A percentile compares a stretch with the other conserved stretches of the same genome.
phyloP scores from a whole-genome alignment of 345 rosid species.

The Adansonia digitata region DNA sequence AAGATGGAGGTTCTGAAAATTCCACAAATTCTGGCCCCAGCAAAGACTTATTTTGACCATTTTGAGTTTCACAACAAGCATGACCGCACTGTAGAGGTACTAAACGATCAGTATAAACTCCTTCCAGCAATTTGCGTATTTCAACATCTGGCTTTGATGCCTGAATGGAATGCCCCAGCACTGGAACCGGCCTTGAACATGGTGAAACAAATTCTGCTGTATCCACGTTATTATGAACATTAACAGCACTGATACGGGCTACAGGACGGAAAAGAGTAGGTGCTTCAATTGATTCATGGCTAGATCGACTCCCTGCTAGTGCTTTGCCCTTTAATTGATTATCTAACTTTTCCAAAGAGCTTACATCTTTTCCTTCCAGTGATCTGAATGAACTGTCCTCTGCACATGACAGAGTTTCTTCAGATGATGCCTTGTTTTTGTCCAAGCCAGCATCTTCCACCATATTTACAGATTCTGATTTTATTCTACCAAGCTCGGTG shows the following conservation, averaged over 20 bases:
- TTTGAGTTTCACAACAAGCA: conserved; percentile 51
- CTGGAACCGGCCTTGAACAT: conserved; percentile 30
- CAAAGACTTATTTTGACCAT: conserved; percentile 35
- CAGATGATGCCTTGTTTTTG: conserved; percentile 58
- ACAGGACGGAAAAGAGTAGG: conserved; percentile 65
- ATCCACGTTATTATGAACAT: conserved; percentile 32
- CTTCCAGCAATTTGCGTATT: conserved; percentile 51
- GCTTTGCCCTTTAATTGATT: conserved; percentile 36
- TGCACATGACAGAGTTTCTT: conserved; percentile 70
- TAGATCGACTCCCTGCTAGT: conserved; percentile 24
- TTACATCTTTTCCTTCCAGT: conserved; percentile 49
- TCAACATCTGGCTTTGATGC: conserved; percentile 45
- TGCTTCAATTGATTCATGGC: conserved; percentile 32
- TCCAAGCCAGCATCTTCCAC: conserved; percentile 40
- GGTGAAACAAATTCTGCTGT: conserved; percentile 32
- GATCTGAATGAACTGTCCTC: conserved; percentile 50
- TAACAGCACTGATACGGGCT: conserved; percentile 63
- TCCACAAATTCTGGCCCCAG: conserved; percentile 83
- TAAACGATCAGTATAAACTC: conserved; percentile 39
- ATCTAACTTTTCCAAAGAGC: conserved; percentile 40
- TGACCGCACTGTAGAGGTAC: conserved; percentile 71
- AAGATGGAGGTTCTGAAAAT: conserved; percentile 47
- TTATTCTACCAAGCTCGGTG: conserved; percentile 23
- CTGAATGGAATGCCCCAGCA: conserved; percentile 34
- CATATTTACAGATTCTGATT: conserved; percentile 27